Conservation (phyloP, 306 rosid species). For the Corylus heterophylla region DNA sequence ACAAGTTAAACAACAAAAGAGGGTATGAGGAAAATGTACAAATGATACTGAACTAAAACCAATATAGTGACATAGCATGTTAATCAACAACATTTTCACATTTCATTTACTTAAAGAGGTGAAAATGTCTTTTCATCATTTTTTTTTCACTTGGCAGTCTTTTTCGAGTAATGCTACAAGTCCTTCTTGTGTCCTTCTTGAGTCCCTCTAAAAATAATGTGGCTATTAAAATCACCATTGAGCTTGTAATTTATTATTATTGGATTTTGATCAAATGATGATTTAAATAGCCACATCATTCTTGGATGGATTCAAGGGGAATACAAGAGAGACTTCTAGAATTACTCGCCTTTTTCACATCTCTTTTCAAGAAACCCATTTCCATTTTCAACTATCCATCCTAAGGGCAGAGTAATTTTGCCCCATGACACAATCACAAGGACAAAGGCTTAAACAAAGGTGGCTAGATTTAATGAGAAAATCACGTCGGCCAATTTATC, state of each 20-base stretch:
- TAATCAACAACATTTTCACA: not conserved
- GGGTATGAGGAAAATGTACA: constrained; percentile 7
- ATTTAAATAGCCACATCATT: too few relatives aligned
- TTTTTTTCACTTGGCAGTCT: not conserved
- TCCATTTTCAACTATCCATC: not conserved
- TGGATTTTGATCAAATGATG: too few relatives aligned
- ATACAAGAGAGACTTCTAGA: too few relatives aligned
- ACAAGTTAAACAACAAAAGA: constrained; percentile 13
- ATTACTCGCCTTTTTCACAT: not conserved
- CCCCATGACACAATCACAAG: not conserved
- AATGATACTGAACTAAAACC: not conserved
- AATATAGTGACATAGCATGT: not conserved
- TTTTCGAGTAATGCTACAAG: not conserved
- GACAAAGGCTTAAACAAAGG: not conserved
- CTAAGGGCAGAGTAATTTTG: not conserved
- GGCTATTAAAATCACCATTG: too few relatives aligned
- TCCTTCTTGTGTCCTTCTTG: too few relatives aligned
- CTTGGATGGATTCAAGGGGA: too few relatives aligned
- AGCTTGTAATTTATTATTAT: too few relatives aligned
- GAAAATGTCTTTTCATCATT: not conserved
- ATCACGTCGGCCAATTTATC: not conserved
- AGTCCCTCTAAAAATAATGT: too few relatives aligned
- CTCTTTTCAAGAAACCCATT: not conserved
- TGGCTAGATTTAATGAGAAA: not conserved
- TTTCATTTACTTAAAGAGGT: not conserved